Base-by-base conservation (phyloP, 495 filamentous ascomycete species). In the Polyplosphaeria fusca region DNA sequence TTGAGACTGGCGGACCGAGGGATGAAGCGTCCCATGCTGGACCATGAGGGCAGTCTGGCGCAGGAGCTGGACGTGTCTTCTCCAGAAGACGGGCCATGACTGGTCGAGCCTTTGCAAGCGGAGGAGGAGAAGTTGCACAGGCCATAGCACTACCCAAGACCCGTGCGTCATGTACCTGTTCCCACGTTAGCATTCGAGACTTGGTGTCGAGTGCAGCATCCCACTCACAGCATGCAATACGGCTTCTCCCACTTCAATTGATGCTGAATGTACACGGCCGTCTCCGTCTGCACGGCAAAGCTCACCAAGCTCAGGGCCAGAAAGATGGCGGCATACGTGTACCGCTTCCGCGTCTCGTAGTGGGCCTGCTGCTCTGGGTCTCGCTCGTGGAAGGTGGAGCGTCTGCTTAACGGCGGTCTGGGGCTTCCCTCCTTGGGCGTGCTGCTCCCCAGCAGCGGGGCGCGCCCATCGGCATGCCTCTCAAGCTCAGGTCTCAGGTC, bases 161-260 rank as follows among this genome's bases (percentile, higher is more conserved):
- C 91, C 85, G 74, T 98, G 93, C 0, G 92, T 98, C 42, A 98
- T 73, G 70, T 94, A 91, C 26, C 87, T 90, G 58, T n/a, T 19
- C 40, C 4, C 9, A 16, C 18, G 28, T 45, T 42, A 40, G 27
- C 26, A 5, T 16, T 12, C 9, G 13, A 2, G 5, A 24, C 16
- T 39, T 65, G 23, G 22, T 25, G 18, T 12, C 26, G 2, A 42
- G 47, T 7, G 26, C 11, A 45, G 47, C 11, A n/a, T n/a, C n/a
- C n/a, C n/a, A 80, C 82, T 77, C 75, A 98, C 79, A 98, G 79
- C 93, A 98, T 98, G 76, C 86, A 91, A 76, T 96, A 98, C 22
- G 92, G 86, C 73, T 98, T 97, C 68, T 92, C 82, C 93, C 93
- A 98, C 27, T 82, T 78, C 54, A 96, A 69, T 37, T 91, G 84